Conservation (phyloP, 2,329 filamentous ascomycete genomes). For the Ceratocystis lukuohia region DNA sequence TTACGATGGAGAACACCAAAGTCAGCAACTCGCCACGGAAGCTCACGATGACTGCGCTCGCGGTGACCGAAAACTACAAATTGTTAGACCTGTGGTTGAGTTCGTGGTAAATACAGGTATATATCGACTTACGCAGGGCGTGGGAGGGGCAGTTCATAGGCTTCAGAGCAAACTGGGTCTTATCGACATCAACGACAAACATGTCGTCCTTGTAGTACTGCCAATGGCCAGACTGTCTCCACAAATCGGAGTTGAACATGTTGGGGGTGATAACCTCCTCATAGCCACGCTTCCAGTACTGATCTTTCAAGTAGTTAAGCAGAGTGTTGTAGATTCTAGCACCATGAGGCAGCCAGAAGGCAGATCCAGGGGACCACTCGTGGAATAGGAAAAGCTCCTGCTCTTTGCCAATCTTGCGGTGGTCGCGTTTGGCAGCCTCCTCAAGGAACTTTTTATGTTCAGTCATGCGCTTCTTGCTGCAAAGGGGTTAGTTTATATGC, state of each 20-base stretch:
- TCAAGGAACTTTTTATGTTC: conserved; percentile 92
- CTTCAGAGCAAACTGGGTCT: conserved; percentile 61
- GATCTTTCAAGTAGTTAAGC: conserved; percentile 62
- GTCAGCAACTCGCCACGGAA: conserved; percentile 86
- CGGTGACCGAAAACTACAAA: conserved; percentile 20
- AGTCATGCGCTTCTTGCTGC: conserved; percentile 70
- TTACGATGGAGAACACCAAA: conserved; percentile 94
- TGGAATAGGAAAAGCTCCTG: conserved; percentile 98
- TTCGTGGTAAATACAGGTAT: no score
- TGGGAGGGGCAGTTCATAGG: conserved; percentile 98
- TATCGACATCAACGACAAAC: conserved; percentile 63
- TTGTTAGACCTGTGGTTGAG: not conserved
- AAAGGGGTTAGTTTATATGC: conserved; percentile 9
- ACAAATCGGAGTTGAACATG: conserved; percentile 86
- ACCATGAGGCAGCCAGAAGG: conserved; percentile 86
- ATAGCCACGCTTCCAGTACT: conserved; percentile 90
- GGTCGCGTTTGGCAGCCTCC: conserved; percentile 95
- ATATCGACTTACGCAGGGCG: conserved; percentile 35
- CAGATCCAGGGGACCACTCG: conserved; percentile 79
- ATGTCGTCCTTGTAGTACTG: conserved; percentile 78
- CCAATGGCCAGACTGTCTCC: conserved; percentile 95
- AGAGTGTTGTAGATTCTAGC: conserved; percentile 88
- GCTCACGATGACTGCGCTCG: conserved; percentile 41
- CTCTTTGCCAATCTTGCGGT: conserved; percentile 83
- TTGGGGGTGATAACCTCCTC: conserved; percentile 88